Conservation (phyloP, 2,329 filamentous ascomycete genomes). For the Fusarium zealandicum region DNA sequence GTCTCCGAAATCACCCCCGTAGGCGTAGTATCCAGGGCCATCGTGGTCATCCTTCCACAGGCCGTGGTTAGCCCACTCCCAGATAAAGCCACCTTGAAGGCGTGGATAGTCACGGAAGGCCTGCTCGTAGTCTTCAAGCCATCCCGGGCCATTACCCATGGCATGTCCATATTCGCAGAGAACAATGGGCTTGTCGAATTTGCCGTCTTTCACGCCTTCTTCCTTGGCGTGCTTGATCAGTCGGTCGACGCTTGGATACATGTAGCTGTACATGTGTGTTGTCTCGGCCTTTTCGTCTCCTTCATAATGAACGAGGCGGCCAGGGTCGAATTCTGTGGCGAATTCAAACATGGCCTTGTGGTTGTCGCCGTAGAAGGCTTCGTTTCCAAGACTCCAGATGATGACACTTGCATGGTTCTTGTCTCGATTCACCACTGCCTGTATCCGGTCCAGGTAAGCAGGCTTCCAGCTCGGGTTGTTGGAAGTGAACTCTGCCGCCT, state of each 20-base stretch:
- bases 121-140: constrained; percentile 71
- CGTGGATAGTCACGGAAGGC: constrained; percentile 66
- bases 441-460: constrained; percentile 72
- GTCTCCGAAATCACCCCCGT: constrained; percentile 70
- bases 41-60: constrained; percentile 59
- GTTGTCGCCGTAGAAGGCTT: constrained; percentile 75
- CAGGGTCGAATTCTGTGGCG: constrained; percentile 63
- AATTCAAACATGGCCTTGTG: constrained; percentile 72
- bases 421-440: constrained; percentile 70
- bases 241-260: constrained; percentile 66
- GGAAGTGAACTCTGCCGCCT: constrained; percentile 65
- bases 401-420: constrained; percentile 76
- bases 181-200: constrained; percentile 64
- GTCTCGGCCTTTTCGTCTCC: constrained; percentile 65
- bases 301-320: constrained; percentile 71
- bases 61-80: constrained; percentile 72
- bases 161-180: constrained; percentile 67
- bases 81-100: constrained; percentile 72
- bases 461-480: constrained; percentile 67
- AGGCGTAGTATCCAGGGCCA: constrained; percentile 64
- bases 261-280: constrained; percentile 71
- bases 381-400: constrained; percentile 77
- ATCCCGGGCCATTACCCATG: constrained; percentile 79
- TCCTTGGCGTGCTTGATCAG: constrained; percentile 56
- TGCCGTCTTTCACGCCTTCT: constrained; percentile 53